Evolutionary conservation across 169 alveolate genomes (phyloP).

Genomic region (Plasmodium cynomolgi): DNA sequence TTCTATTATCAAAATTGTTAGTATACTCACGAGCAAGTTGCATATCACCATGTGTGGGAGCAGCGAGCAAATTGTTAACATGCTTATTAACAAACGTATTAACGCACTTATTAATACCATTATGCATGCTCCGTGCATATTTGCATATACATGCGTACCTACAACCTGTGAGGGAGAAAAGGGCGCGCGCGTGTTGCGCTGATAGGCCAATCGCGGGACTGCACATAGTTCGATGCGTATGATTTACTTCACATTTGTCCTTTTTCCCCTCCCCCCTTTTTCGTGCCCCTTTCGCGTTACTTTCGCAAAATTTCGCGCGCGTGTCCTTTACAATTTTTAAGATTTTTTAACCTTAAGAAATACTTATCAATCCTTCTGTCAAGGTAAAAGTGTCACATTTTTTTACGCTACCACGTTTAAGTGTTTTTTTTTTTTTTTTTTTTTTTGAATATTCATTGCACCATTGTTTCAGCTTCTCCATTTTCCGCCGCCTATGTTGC

Average conservation of each 20-base stretch:
- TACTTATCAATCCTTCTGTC: conserved; percentile 9
- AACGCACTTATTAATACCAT: neutral
- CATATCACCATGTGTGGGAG: conserved; percentile 9
- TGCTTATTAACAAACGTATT: neutral
- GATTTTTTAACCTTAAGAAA: conserved; percentile 8
- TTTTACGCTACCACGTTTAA: neutral
- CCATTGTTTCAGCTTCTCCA: neutral
- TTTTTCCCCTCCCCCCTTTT: neutral
- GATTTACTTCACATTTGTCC: neutral
- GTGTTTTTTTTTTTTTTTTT: neutral
- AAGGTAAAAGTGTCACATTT: neutral
- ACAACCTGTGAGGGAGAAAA: neutral
- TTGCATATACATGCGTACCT: neutral
- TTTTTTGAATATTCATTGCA: neutral
- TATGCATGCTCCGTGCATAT: neutral
- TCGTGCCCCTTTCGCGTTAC: neutral
- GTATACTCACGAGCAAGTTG: neutral
- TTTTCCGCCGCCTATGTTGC: neutral
- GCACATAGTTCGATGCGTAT: neutral
- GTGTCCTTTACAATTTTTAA: conserved; percentile 5
- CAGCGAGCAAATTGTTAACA: neutral
- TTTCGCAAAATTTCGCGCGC: neutral
- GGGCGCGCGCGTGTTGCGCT: neutral
- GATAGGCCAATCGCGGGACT: neutral
- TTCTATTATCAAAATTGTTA: neutral